Evolutionary conservation across 2,329 filamentous ascomycete species (phyloP).

Genomic region (Pseudogymnoascus sp.): DNA sequence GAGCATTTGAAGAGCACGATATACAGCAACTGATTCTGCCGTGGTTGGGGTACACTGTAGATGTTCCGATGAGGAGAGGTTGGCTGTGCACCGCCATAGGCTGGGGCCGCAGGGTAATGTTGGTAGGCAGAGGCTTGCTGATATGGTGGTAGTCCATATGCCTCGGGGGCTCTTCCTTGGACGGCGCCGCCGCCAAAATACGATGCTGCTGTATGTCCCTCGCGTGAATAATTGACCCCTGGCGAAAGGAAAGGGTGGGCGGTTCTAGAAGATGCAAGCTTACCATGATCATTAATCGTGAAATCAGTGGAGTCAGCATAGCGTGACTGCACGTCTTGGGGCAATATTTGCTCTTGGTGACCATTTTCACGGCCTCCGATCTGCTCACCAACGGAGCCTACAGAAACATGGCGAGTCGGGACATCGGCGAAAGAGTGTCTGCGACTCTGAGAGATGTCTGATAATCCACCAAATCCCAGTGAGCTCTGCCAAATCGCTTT

Average conservation of each 20-base stretch:
- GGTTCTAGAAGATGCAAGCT: constrained; percentile 18
- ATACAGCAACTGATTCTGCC: constrained; percentile 65
- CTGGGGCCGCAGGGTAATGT: constrained; percentile 18
- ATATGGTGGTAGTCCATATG: constrained; percentile 19
- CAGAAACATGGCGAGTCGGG: constrained; percentile 54
- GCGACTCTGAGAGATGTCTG: constrained; percentile 62
- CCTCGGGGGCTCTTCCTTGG: constrained; percentile 19
- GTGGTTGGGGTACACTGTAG: constrained; percentile 52
- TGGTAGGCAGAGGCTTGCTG: constrained; percentile 15
- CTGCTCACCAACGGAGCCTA: constrained; percentile 49
- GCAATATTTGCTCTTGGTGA: constrained; percentile 22
- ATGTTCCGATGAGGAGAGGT: constrained; percentile 54
- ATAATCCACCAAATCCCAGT: constrained; percentile 53
- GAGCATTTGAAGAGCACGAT: constrained; percentile 96
- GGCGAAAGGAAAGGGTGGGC: not conserved
- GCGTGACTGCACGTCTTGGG: constrained; percentile 23
- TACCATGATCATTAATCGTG: constrained; percentile 28
- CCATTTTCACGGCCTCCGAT: not conserved
- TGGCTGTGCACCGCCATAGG: constrained; percentile 33
- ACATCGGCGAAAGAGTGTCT: constrained; percentile 73
- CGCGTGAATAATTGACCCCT: constrained; percentile 17
- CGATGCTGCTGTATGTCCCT: constrained; percentile 22
- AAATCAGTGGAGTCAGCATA: constrained; percentile 25
- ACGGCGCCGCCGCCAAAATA: constrained; percentile 26
- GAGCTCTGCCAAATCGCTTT: constrained; percentile 65